These are phyloP conservation scores for Amphicarpaea edgeworthii DNA, from an alignment of 306 rosid species.

Conservation along the genomic window DNA sequence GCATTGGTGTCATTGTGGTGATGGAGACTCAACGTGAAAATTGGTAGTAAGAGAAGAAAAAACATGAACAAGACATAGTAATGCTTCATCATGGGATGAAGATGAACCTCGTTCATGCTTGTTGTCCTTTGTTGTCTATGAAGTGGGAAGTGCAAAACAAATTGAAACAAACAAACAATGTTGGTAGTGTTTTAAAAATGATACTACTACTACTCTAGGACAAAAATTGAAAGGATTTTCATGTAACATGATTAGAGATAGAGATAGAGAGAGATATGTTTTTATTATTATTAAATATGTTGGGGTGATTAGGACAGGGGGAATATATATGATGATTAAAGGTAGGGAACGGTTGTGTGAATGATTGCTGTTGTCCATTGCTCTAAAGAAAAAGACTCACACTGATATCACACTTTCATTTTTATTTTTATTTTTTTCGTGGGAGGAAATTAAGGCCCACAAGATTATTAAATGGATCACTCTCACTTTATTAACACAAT, in stretches of 20 bases:
- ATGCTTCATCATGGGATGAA: slow-evolving; percentile 10
- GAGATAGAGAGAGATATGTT: background rate
- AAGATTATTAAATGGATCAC: too few relatives aligned
- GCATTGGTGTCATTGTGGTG: slow-evolving; percentile 68
- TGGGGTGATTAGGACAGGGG: slow-evolving; percentile 38
- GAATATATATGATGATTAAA: slow-evolving; percentile 53
- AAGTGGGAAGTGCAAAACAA: slow-evolving; percentile 56
- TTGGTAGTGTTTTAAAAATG: slow-evolving; percentile 12
- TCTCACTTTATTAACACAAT: too few relatives aligned
- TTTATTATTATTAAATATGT: slow-evolving; percentile 34
- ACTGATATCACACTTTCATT: too few relatives aligned
- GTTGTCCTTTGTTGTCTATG: slow-evolving; percentile 34
- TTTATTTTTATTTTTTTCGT: too few relatives aligned
- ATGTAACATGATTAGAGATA: slow-evolving; percentile 45
- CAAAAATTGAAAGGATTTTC: slow-evolving; percentile 30
- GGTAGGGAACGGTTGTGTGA: slow-evolving; percentile 58
- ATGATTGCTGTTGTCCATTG: slow-evolving; percentile 72
- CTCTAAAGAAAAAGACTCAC: slow-evolving; percentile 35
- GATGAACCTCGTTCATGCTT: slow-evolving; percentile 33
- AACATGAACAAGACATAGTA: background rate
- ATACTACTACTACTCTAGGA: slow-evolving; percentile 45
- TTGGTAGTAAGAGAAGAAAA: slow-evolving; percentile 33
- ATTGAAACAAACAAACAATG: background rate
- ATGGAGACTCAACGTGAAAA: slow-evolving; percentile 39
- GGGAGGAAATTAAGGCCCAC: too few relatives aligned